A percentile compares a stretch with the other conserved stretches of the same genome.
Conservation (phyloP, 78 protist species). For the Reticulomyxa filosa region DNA sequence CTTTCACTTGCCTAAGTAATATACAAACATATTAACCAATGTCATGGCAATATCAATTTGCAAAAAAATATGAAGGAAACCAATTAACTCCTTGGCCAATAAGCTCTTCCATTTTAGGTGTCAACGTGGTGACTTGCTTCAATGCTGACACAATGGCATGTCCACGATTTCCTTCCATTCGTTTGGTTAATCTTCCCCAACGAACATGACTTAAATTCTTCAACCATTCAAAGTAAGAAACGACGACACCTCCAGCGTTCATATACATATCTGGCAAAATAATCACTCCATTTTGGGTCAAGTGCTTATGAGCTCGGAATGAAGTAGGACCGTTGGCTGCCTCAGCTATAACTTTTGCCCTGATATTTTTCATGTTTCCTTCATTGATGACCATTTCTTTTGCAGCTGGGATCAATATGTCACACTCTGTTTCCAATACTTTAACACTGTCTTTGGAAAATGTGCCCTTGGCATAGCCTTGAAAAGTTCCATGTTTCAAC, state of each 20-base stretch:
- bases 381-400: constrained; percentile 24
- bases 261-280: constrained; percentile 13
- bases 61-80: no score
- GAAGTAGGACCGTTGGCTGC: constrained; percentile 18
- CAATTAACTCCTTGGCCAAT: no score
- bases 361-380: neutral
- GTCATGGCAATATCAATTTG: no score
- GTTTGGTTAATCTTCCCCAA: no score
- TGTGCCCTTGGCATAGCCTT: constrained; percentile 15
- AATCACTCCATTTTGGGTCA: neutral
- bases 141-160: no score
- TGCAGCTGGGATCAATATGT: constrained; percentile 64
- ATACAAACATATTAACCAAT: no score
- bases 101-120: no score
- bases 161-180: no score
- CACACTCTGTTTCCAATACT: constrained; percentile 23
- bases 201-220: constrained; percentile 17
- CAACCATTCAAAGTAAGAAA: constrained; percentile 16
- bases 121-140: no score
- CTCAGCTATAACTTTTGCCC: constrained; percentile 11
- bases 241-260: constrained; percentile 16
- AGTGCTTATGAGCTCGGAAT: neutral
- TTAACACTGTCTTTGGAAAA: neutral
- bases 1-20: no score
- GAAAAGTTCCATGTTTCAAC: constrained; percentile 3